Base-by-base conservation (phyloP, 306 rosid species). In the Quercus glauca region DNA sequence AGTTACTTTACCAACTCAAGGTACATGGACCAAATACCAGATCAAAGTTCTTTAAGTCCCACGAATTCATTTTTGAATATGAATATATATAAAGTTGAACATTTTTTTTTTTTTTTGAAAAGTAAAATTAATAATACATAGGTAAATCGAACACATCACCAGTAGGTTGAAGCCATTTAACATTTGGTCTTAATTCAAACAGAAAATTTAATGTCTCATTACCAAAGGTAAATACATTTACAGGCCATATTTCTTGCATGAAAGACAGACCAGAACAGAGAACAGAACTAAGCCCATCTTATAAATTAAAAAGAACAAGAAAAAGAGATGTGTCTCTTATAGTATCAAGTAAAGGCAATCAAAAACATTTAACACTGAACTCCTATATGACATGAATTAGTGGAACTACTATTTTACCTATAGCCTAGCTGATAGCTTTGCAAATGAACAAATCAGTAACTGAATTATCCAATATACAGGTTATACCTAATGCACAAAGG, bases 1-100 rank as follows among this genome's bases (percentile, higher is more conserved):
- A 83, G 71, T 74, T 67, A 83, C 69, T 70, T 41, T 61, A 75
- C 28, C 78, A 76, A 58, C 74, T 79, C 77, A 84, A 58, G 43
- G 74, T 4, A 64, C 71, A 80, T 37, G 10, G 78, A 79, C 29
- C 20, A 6, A 67, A 74, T 56, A 76, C 84, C 35, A 82, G 68
- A 72, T 71, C 61, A 76, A 64, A 76, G 58, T 73, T 75, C 31
- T 26, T 73, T 18, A 65, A 56, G 15, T 80, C 70, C 80, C 61
- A 69, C 41, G 14, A 79, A 57, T 79, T 76, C 59, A 29, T 78
- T 59, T 80, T 82, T 56, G 35, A 73, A 69, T 58, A 67, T 55
- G 67, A n/a, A 73, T 58, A 26, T 41, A 56, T 12, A 26, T 56
- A 69, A 23, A n/a, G 26, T 67, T 76, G 71, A 73, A 21, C 26